Evolutionary conservation across 2,329 filamentous ascomycete genomes (phyloP).

Genomic region (Fusarium secorum): DNA sequence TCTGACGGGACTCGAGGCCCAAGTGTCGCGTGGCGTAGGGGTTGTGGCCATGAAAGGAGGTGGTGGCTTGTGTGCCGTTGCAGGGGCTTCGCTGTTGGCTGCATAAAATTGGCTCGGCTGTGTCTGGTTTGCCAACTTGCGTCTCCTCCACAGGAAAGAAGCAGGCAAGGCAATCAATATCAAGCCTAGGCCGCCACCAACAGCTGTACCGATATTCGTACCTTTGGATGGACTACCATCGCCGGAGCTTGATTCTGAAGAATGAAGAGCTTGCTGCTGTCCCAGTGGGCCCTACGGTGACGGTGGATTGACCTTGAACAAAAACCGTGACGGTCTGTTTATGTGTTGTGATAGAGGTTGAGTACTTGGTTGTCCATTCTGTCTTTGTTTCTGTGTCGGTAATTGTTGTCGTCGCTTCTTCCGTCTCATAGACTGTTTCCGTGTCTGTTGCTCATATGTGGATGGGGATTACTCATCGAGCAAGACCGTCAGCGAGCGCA

Average conservation of each 20-base stretch:
- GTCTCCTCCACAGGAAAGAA: background rate
- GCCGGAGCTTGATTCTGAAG: background rate
- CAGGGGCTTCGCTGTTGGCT: background rate
- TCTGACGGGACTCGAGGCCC: background rate
- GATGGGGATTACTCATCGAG: background rate
- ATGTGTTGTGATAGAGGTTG: background rate
- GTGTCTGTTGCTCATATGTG: background rate
- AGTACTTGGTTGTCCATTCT: background rate
- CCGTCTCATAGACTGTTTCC: background rate
- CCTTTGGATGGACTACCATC: background rate
- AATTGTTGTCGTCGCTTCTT: background rate
- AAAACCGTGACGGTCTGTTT: background rate
- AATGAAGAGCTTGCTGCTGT: background rate
- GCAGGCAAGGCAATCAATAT: background rate
- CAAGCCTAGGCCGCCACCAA: background rate
- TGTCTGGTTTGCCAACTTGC: background rate
- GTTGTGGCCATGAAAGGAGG: background rate
- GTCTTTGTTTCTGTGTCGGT: background rate
- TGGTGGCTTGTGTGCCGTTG: background rate
- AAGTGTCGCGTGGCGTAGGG: background rate
- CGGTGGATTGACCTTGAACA: background rate
- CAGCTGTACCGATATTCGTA: background rate
- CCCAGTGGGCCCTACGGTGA: background rate
- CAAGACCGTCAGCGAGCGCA: background rate
- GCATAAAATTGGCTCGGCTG: background rate